A percentile compares a stretch with the other conserved stretches of the same genome.
phyloP scores from a whole-genome alignment of 2,329 filamentous ascomycete species.

The Colletotrichum scovillei region DNA sequence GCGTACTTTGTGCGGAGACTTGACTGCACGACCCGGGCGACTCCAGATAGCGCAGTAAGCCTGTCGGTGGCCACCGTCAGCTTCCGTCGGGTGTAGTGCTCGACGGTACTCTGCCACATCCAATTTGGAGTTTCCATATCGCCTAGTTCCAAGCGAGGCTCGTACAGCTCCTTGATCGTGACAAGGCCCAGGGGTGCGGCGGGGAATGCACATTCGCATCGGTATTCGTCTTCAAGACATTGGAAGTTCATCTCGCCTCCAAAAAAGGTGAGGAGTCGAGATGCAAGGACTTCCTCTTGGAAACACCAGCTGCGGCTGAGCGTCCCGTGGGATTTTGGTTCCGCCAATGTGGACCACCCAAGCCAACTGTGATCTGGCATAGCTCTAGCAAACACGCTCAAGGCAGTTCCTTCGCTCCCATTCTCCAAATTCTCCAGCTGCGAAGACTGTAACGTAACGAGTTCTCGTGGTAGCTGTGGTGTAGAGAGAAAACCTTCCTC shows the following conservation, averaged over 20 bases:
- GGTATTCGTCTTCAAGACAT: not conserved
- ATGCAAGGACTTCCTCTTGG: conserved; percentile 4
- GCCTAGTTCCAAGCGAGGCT: not conserved
- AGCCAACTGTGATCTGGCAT: conserved; percentile 7
- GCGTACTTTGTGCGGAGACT: not conserved
- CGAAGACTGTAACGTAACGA: not conserved
- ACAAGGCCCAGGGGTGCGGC: not conserved
- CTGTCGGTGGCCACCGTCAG: not conserved
- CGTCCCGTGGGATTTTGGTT: not conserved
- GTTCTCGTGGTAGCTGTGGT: too few relatives aligned
- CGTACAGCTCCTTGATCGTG: conserved; percentile 1
- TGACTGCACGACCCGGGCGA: not conserved
- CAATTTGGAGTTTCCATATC: not conserved
- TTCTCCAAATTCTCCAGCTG: too few relatives aligned
- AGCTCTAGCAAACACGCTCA: not conserved
- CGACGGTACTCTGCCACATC: conserved; percentile 13
- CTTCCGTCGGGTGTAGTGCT: conserved; percentile 3
- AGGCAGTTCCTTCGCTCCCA: not conserved
- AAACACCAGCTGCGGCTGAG: conserved; percentile 14
- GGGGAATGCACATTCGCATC: conserved; percentile 5
- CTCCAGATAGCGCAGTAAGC: not conserved
- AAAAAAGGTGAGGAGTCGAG: conserved; percentile 7
- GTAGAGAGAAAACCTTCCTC: not conserved
- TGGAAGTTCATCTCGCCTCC: conserved; percentile 15
- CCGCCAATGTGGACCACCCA: conserved; percentile 4